Evolutionary conservation across 306 rosid genomes (phyloP).

Genomic region (Rosa persica): DNA sequence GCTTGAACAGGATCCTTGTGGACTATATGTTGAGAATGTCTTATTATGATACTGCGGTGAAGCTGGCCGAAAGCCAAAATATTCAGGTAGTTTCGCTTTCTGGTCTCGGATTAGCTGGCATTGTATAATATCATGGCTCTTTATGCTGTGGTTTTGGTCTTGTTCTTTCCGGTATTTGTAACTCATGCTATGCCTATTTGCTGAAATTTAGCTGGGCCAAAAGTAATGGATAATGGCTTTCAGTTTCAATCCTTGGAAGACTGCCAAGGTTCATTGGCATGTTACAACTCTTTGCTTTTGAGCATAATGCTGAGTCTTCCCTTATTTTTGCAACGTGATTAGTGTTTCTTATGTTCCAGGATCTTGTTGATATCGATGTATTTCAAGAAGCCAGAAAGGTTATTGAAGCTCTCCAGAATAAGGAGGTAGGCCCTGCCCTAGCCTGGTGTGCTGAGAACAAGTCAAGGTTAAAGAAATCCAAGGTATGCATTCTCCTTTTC

Average conservation of each 20-base stretch:
- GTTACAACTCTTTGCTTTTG: background rate
- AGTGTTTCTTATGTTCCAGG: constrained; percentile 41
- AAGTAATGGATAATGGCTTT: background rate
- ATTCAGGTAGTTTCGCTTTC: constrained; percentile 54
- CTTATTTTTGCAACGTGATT: background rate
- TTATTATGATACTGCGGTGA: constrained; percentile 75
- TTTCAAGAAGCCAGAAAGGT: constrained; percentile 91
- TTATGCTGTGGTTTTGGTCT: background rate
- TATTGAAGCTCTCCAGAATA: constrained; percentile 77
- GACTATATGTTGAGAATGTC: constrained; percentile 99
- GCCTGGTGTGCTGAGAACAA: constrained; percentile 97
- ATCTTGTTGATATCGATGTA: constrained; percentile 87
- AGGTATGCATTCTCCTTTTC: constrained; percentile 44
- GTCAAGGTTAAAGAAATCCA: constrained; percentile 89
- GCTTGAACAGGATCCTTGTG: constrained; percentile 86
- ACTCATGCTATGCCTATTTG: background rate
- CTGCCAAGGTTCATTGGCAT: background rate
- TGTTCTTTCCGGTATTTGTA: background rate
- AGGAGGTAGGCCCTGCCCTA: constrained; percentile 84
- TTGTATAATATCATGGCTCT: background rate
- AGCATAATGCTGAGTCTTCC: background rate
- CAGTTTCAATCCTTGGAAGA: background rate
- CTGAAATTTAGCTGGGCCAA: background rate
- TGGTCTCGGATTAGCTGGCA: background rate
- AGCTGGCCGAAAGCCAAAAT: constrained; percentile 70